A percentile compares a stretch with the other conserved stretches of the same genome.
Conservation (phyloP, 2,329 filamentous ascomycete species). For the Claviceps pazoutovae region DNA sequence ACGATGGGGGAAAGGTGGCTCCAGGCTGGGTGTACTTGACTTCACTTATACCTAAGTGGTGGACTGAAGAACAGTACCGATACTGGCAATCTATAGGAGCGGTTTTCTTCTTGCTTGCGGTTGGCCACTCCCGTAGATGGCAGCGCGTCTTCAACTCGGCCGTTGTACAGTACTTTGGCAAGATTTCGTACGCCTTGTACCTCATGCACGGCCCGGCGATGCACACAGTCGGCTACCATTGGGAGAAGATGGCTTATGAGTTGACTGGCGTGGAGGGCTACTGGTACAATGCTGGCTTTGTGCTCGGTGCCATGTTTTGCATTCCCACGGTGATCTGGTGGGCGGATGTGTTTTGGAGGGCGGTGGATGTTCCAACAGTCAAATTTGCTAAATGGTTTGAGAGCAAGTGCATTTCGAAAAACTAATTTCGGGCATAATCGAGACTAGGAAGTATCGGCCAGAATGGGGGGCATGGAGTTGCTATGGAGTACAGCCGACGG, state of each 20-base stretch:
- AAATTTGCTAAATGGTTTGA: slow-evolving; percentile 44
- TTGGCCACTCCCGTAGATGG: slow-evolving; percentile 31
- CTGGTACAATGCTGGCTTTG: slow-evolving; percentile 32
- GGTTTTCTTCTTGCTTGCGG: slow-evolving; percentile 35
- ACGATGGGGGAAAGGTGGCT: slow-evolving; percentile 28
- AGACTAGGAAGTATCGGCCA: not conserved
- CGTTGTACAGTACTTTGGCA: slow-evolving; percentile 42
- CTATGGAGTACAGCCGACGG: not conserved
- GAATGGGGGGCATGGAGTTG: not conserved
- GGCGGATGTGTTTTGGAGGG: slow-evolving; percentile 42
- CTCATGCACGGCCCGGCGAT: slow-evolving; percentile 45
- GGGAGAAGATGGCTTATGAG: slow-evolving; percentile 33
- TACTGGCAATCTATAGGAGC: slow-evolving; percentile 44
- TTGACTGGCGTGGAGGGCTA: slow-evolving; percentile 32
- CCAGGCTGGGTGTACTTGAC: slow-evolving; percentile 39
- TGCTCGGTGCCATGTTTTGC: slow-evolving; percentile 31
- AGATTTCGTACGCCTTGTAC: slow-evolving; percentile 47
- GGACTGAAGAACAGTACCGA: slow-evolving; percentile 33
- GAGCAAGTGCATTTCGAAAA: slow-evolving; percentile 23
- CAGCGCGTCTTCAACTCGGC: slow-evolving; percentile 35
- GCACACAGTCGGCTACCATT: slow-evolving; percentile 38
- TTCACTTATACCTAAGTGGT: slow-evolving; percentile 34
- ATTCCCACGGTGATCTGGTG: slow-evolving; percentile 39
- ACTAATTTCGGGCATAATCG: slow-evolving; percentile 3
- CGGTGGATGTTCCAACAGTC: slow-evolving; percentile 41